These are phyloP conservation scores for Saccharomycopsis sp. DNA, from an alignment of 805 yeast species.

Conservation along the genomic window DNA sequence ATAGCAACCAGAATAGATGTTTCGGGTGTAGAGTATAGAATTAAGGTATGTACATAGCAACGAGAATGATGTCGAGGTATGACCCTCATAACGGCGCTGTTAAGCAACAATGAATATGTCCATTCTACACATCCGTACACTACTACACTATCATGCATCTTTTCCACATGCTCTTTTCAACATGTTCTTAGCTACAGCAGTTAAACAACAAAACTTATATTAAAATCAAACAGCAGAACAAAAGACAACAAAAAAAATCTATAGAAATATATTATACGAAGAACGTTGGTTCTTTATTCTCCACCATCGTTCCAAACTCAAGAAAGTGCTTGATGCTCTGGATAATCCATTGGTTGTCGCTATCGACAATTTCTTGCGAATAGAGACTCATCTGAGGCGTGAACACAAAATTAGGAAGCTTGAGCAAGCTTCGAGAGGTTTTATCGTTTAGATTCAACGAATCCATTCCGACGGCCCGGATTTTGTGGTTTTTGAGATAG, in stretches of 20 bases:
- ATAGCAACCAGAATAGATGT: too few relatives aligned
- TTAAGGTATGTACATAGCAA: too few relatives aligned
- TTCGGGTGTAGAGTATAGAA: too few relatives aligned
- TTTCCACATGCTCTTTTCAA: too few relatives aligned
- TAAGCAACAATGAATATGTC: too few relatives aligned
- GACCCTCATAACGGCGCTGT: too few relatives aligned
- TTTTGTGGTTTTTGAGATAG: slow-evolving; percentile 3
- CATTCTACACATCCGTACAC: too few relatives aligned
- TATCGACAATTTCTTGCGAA: slow-evolving; percentile 6
- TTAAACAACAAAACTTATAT: background rate
- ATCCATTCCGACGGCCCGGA: slow-evolving; percentile 10
- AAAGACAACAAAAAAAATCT: background rate
- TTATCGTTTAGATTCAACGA: slow-evolving; percentile 9
- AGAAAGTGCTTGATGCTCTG: slow-evolving; percentile 11
- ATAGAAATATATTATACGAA: background rate
- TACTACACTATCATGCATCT: too few relatives aligned
- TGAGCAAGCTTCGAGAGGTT: background rate
- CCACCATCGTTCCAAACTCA: slow-evolving; percentile 11
- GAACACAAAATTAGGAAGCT: slow-evolving; percentile 6
- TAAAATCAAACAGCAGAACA: background rate
- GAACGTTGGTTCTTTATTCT: background rate
- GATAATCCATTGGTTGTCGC: slow-evolving; percentile 12
- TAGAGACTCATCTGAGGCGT: slow-evolving; percentile 6
- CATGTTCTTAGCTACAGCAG: too few relatives aligned
- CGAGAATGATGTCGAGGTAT: too few relatives aligned